These are phyloP conservation scores for Myxozyma lipomycoides DNA, from an alignment of 805 yeast genomes.

Conservation along the genomic window DNA sequence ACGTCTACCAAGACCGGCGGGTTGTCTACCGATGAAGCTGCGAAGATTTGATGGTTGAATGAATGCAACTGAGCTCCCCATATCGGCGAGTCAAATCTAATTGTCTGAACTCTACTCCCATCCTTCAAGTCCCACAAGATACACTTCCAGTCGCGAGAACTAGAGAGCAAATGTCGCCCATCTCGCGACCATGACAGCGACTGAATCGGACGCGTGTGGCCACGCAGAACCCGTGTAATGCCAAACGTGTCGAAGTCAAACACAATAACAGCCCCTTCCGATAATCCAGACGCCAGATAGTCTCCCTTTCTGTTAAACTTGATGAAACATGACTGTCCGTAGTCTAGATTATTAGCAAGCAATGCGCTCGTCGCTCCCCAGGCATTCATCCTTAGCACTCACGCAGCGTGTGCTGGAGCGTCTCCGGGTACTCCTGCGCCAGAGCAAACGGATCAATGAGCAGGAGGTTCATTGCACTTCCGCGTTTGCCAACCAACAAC, in stretches of 20 bases:
- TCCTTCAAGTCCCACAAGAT: slow-evolving; percentile 71
- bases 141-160: slow-evolving; percentile 79
- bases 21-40: slow-evolving; percentile 65
- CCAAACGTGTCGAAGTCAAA: slow-evolving; percentile 67
- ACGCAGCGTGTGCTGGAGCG: slow-evolving; percentile 61
- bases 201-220: slow-evolving; percentile 71
- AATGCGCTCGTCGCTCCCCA: no score
- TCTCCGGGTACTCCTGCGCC: slow-evolving; percentile 81
- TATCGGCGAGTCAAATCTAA: slow-evolving; percentile 63
- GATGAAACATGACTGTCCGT: slow-evolving; percentile 57
- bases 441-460: slow-evolving; percentile 87
- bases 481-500: neutral
- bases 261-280: slow-evolving; percentile 68
- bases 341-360: slow-evolving; percentile 23
- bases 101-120: slow-evolving; percentile 42
- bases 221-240: slow-evolving; percentile 52
- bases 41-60: slow-evolving; percentile 40
- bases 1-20: slow-evolving; percentile 51
- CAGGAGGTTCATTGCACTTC: slow-evolving; percentile 60
- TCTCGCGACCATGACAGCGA: slow-evolving; percentile 66
- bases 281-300: slow-evolving; percentile 75
- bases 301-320: slow-evolving; percentile 74
- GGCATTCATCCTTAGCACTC: slow-evolving; percentile 19
- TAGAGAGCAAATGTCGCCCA: slow-evolving; percentile 63
- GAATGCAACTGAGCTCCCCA: slow-evolving; percentile 60